A percentile compares a stretch with the other conserved stretches of the same genome.
Evolutionary conservation across 352 stramenopile genomes (phyloP).

Genomic region (Aphanomyces euteiches): DNA sequence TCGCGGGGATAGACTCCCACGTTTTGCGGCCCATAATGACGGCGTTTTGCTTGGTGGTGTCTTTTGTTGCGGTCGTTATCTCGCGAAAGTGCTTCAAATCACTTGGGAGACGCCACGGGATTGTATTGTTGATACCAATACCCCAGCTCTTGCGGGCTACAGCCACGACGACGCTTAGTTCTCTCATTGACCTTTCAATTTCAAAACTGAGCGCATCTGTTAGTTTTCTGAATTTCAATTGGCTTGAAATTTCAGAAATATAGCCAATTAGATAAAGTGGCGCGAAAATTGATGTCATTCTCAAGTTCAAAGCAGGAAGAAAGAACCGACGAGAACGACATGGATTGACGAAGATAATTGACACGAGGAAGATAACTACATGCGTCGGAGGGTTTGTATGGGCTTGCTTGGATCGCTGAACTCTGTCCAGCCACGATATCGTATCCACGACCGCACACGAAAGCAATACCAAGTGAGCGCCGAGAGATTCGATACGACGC

Average conservation of each 20-base stretch:
- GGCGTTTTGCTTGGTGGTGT: constrained; percentile 75
- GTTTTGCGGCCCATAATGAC: constrained; percentile 99
- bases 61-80: constrained; percentile 68
- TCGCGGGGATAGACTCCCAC: constrained; percentile 96
- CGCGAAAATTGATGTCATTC: background rate
- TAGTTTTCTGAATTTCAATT: background rate
- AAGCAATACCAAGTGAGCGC: constrained; percentile 38
- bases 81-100: constrained; percentile 97
- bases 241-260: background rate
- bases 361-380: background rate
- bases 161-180: constrained; percentile 83
- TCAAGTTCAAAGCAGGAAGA: too few species aligned
- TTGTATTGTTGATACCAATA: constrained; percentile 79
- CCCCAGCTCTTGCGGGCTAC: constrained; percentile 77
- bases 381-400: constrained; percentile 27
- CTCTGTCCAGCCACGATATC: constrained; percentile 28
- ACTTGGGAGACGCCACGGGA: constrained; percentile 93
- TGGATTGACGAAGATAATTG: too few species aligned
- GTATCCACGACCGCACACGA: constrained; percentile 34
- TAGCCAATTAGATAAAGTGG: constrained; percentile 11
- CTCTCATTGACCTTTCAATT: constrained; percentile 1
- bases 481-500: constrained; percentile 30
- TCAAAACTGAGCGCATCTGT: background rate
- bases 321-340: too few species aligned
- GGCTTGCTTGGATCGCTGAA: constrained; percentile 21